Evolutionary conservation across 2,329 filamentous ascomycete species (phyloP), one percentile per base, ranked within the genome.

Genomic region (Cercospora sesami): DNA sequence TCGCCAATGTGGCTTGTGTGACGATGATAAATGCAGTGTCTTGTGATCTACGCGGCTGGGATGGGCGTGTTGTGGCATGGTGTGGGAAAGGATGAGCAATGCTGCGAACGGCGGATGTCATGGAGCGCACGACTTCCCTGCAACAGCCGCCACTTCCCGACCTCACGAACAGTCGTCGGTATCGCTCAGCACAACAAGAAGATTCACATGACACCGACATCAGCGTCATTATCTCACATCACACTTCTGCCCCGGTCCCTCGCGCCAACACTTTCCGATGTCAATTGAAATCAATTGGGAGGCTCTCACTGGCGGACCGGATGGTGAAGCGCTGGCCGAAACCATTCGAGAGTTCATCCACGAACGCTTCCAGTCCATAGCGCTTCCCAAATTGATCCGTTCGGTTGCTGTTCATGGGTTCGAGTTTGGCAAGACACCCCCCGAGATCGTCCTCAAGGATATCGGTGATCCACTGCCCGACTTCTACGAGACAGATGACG

Each of bases 211-310:
- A 60, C 31, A 48, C 14, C 53, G 9, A 65, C 63, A 65, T 28
- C 55, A 53, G 31, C 59, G 39, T 23, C 53, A 58, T 58, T 58
- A 18, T 58, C 30, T 33, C 42, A 62, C 62, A n/a, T 58, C 51
- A 42, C 58, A 23, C 45, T 51, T 51, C n/a, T 26, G 10, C 42
- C 30, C 39, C 71, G 26, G 28, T 57, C 58, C 18, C 36, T 36
- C 63, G 60, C 39, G 42, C 61, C 4, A 30, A 30, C 42, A 39
- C 61, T 28, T 48, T 18, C 63, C 63, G 68, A 99, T 99, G 95
- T 98, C 95, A 74, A 94, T 99, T 83, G 94, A 98, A 78, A 90
- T 99, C 79, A 93, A 96, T 81, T 99, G 95, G 95, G 90, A 95
- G 77, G 91, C 91, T 70, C 87, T 98, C 77, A 98, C 94, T 23